A percentile compares a stretch with the other conserved stretches of the same genome.
These are phyloP conservation scores for Ordospora colligata DNA, from an alignment of 371 early-diverging fungal species.

Conservation along the genomic window DNA sequence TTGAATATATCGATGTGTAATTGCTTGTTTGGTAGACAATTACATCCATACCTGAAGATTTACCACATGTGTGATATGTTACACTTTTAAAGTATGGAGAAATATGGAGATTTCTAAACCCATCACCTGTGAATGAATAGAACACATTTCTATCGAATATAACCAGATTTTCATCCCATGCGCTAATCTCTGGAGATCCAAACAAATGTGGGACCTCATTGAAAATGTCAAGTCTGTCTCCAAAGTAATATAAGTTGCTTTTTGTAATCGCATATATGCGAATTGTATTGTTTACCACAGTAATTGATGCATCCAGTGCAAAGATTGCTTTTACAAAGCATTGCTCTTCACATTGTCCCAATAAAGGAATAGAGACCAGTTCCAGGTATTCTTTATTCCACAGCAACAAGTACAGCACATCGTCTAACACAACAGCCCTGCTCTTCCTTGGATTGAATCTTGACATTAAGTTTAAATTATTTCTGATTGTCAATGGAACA, in stretches of 20 bases:
- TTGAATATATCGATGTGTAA: not conserved
- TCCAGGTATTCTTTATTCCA: not conserved
- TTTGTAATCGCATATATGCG: not conserved
- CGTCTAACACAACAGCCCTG: not conserved
- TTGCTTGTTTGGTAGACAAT: conserved; percentile 2
- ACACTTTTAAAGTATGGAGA: conserved; percentile 1
- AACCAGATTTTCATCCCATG: not conserved
- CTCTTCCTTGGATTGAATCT: not conserved
- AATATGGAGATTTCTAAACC: conserved; percentile 1
- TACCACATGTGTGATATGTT: not conserved
- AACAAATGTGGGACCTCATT: not conserved
- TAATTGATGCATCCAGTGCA: not conserved
- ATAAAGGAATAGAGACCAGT: not conserved
- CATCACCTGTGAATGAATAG: not conserved
- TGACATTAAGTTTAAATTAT: not conserved
- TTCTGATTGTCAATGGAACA: not conserved
- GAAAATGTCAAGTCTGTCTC: not conserved
- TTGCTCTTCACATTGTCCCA: not conserved
- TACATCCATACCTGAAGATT: not conserved
- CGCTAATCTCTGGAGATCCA: not conserved
- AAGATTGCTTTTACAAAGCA: not conserved
- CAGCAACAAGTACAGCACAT: not conserved
- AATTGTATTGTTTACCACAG: not conserved
- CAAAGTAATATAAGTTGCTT: not conserved
- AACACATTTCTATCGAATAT: not conserved